A percentile compares a stretch with the other conserved stretches of the same genome.
phyloP scores from a whole-genome alignment of 2,329 filamentous ascomycete genomes.

The Aspergillus piperis region DNA sequence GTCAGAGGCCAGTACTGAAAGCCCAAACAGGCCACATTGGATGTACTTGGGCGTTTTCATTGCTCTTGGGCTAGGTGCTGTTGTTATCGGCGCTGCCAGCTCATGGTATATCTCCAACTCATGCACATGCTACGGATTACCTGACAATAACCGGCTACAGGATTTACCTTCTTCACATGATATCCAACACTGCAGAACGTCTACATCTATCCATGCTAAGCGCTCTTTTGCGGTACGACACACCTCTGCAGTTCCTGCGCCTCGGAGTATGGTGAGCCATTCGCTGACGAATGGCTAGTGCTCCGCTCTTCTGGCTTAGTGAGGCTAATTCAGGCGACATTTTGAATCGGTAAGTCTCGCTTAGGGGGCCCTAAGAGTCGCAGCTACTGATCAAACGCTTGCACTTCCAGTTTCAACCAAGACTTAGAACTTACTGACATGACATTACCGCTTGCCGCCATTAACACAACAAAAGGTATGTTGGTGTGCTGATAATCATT shows the following conservation, averaged over 20 bases:
- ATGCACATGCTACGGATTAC: too few species aligned
- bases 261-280: too few species aligned
- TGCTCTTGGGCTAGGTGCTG: neutral
- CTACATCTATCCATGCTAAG: neutral
- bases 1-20: neutral
- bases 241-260: neutral
- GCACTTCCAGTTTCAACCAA: neutral
- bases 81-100: neutral
- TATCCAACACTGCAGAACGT: neutral
- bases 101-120: neutral
- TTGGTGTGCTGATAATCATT: too few species aligned
- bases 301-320: neutral
- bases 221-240: neutral
- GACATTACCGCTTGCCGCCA: neutral
- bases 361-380: neutral
- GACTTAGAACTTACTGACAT: neutral
- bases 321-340: neutral
- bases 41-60: neutral
- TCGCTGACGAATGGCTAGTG: neutral
- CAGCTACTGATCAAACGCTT: neutral
- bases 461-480: slow-evolving; percentile 1
- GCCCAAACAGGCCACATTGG: neutral
- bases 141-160: neutral
- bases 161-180: neutral
- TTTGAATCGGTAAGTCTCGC: neutral